Evolutionary conservation across 2,329 filamentous ascomycete genomes (phyloP), one percentile per base, ranked within the genome.

Genomic region (Talaromyces sp.): DNA sequence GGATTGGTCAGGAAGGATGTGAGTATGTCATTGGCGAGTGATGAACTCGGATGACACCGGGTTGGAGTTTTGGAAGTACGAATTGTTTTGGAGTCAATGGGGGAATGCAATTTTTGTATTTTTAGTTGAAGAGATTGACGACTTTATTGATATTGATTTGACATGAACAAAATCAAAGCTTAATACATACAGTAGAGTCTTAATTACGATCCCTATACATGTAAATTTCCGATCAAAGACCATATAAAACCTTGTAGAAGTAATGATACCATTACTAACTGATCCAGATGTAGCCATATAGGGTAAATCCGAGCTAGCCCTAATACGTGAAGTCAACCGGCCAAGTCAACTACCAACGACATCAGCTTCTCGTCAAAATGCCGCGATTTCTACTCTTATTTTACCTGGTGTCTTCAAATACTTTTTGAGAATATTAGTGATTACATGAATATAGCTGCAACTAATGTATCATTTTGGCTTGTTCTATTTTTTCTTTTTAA

Each of bases 11-110:
- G 7, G 75, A 82, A 47, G 85, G 85, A 1, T 87, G 85, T 71
- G 84, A 84, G 63, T 86, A 85, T 76, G 83, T 86, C 30, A 85
- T 87, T 70, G 84, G 84, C 28, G 83, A 86, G 68, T 84, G 14
- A 18, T 23, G 10, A 27, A 27, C 4, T 47, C 18, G 10, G 5
- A n/a, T n/a, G 36, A n/a, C 16, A 40, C 3, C 14, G 36, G 16
- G 36, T 7, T 16, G 16, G 8, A 53, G 28, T n/a, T n/a, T 7
- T 52, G 18, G 10, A 23, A 23, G 23, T 1, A 23, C 23, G 23
- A 23, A 23, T 23, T 23, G 23, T 23, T 18, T 23, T 14, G 4
- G 47, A 28, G 47, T 28, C 47, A 51, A 23, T 51, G 18, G 18
- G 3, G 16, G 6, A 14, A 9, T 51, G 16, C 16, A 28, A 56